Conservation (phyloP, 2,329 filamentous ascomycete genomes). For the Huntiella savannae region DNA sequence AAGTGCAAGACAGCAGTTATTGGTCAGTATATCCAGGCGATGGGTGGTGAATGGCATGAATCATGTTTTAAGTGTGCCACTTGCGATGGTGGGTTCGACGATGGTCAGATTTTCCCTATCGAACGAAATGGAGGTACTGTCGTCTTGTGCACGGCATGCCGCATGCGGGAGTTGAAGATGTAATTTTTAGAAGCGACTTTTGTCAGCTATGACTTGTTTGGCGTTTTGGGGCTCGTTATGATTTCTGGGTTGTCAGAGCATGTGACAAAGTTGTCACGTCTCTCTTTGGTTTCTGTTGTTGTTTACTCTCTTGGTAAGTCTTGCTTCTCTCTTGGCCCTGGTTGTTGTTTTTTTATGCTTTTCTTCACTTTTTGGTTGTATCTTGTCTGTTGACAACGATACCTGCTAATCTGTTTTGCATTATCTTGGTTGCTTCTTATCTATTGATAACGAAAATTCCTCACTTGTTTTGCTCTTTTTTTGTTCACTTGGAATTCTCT, state of each 20-base stretch:
- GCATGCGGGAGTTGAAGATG: conserved; percentile 39
- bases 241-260: no score
- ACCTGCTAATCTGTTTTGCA: conserved; percentile 3
- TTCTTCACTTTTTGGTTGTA: conserved; percentile 2
- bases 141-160: conserved; percentile 42
- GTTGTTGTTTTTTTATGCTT: conserved; percentile 3
- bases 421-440: background rate
- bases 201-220: no score
- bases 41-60: conserved; percentile 87
- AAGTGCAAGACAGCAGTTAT: conserved; percentile 71
- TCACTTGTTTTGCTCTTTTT: background rate
- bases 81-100: conserved; percentile 40
- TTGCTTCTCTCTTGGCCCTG: background rate
- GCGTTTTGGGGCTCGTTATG: no score
- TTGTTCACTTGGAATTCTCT: background rate
- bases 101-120: conserved; percentile 46
- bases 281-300: conserved; percentile 1
- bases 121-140: conserved; percentile 28
- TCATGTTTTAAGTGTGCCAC: conserved; percentile 68
- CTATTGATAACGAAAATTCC: background rate
- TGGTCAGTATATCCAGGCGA: conserved; percentile 72
- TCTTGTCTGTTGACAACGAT: background rate
- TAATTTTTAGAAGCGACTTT: conserved; percentile 13
- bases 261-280: no score
- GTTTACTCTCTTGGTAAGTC: background rate